A percentile compares a stretch with the other conserved stretches of the same genome.
phyloP scores from a whole-genome alignment of 345 rosid genomes.

The Zanthoxylum bungeanum region DNA sequence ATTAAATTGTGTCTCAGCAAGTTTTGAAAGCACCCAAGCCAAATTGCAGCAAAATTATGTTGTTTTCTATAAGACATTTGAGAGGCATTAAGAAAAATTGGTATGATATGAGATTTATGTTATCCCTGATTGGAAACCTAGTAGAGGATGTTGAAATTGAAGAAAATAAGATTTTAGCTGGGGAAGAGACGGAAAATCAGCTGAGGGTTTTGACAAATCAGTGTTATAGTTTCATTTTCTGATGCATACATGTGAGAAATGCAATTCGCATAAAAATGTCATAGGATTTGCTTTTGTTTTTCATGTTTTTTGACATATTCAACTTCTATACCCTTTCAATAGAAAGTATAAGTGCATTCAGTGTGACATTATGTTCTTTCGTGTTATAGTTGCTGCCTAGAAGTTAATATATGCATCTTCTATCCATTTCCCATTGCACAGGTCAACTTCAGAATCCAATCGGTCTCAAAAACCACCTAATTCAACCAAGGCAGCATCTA shows the following conservation, averaged over 20 bases:
- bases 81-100: background rate
- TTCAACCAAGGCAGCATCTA: slow-evolving; percentile 41
- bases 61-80: background rate
- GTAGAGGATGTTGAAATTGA: background rate
- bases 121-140: background rate
- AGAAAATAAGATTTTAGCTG: background rate
- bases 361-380: background rate
- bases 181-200: background rate
- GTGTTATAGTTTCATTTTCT: background rate
- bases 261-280: background rate
- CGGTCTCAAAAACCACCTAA: slow-evolving; percentile 36
- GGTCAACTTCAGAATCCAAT: slow-evolving; percentile 49
- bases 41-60: background rate
- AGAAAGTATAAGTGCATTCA: background rate
- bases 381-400: background rate
- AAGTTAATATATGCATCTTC: background rate
- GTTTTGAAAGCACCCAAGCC: background rate
- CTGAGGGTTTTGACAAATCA: background rate
- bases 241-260: background rate
- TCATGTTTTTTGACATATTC: background rate
- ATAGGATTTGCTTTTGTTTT: background rate
- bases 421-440: slow-evolving; percentile 19
- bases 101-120: background rate
- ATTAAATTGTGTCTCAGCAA: background rate
- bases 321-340: background rate